Conservation (phyloP, 257 asterid species). For the Capsicum baccatum region DNA sequence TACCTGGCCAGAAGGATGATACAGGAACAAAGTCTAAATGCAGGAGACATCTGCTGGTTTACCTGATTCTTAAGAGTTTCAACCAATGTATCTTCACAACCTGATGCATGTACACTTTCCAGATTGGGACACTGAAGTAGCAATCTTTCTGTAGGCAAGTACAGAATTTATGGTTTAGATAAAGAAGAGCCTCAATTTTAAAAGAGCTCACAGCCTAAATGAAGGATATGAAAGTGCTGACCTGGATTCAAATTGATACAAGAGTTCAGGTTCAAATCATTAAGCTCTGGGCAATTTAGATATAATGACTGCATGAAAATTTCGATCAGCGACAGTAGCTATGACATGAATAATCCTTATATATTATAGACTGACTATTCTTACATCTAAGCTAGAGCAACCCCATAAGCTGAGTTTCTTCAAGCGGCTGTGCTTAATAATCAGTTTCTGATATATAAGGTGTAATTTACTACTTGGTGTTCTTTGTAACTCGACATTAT, state of each 20-base stretch:
- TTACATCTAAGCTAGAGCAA: conserved; percentile 94
- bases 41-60: not conserved
- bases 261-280: conserved; percentile 78
- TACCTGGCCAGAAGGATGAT: not conserved
- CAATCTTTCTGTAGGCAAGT: conserved; percentile 36
- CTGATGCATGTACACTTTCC: conserved; percentile 39
- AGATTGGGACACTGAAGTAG: conserved; percentile 40
- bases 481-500: conserved; percentile 43
- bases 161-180: not conserved
- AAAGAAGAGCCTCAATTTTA: not conserved
- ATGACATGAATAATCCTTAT: not conserved
- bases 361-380: conserved; percentile 35
- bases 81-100: conserved; percentile 32
- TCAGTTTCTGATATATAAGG: conserved; percentile 78
- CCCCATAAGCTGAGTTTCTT: conserved; percentile 98
- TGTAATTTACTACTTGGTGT: conserved; percentile 65
- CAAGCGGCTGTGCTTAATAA: conserved; percentile 80
- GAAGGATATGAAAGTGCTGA: conserved; percentile 33
- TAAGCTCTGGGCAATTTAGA: conserved; percentile 78
- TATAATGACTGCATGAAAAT: conserved; percentile 71
- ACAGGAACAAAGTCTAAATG: not conserved
- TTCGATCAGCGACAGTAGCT: conserved; percentile 31
- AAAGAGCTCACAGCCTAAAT: not conserved
- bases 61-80: conserved; percentile 38
- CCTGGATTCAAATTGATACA: conserved; percentile 90